Percentiles rank a stretch among this genome's conserved stretches.
phyloP scores from a whole-genome alignment of 306 rosid genomes.

The Pachyrhizus erosus region DNA sequence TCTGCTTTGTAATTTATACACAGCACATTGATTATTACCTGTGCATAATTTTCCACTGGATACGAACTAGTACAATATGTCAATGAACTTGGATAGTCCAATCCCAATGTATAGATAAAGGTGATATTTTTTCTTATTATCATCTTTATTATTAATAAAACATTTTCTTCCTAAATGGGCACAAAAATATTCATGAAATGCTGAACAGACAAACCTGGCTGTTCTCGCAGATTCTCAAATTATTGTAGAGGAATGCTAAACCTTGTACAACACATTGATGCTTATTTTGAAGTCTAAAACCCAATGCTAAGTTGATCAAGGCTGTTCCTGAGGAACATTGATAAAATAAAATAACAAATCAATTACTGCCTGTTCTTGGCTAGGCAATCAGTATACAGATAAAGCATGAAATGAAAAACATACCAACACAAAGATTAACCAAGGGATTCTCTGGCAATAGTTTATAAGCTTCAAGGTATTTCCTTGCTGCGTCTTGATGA shows the following conservation, averaged over 20 bases:
- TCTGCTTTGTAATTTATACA: background rate
- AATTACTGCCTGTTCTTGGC: constrained; percentile 22
- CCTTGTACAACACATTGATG: constrained; percentile 91
- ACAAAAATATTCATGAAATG: constrained; percentile 11
- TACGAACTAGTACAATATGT: background rate
- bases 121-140: constrained; percentile 1
- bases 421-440: constrained; percentile 88
- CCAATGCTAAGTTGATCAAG: constrained; percentile 82
- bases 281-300: constrained; percentile 89
- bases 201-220: constrained; percentile 69
- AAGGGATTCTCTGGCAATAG: constrained; percentile 76
- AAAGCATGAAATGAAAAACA: constrained; percentile 38
- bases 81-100: constrained; percentile 10
- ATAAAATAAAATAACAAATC: constrained; percentile 6
- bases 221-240: constrained; percentile 66
- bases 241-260: constrained; percentile 83
- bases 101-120: background rate
- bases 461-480: constrained; percentile 90
- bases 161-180: constrained; percentile 21
- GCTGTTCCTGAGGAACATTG: constrained; percentile 66
- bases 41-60: background rate
- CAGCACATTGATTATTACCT: background rate
- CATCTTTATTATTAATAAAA: constrained; percentile 2
- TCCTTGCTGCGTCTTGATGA: constrained; percentile 92
- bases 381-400: constrained; percentile 9